A percentile compares a stretch with the other conserved stretches of the same genome.
phyloP scores from a whole-genome alignment of 768 basidiomycete species.

The Kwoniella newhampshirensis region DNA sequence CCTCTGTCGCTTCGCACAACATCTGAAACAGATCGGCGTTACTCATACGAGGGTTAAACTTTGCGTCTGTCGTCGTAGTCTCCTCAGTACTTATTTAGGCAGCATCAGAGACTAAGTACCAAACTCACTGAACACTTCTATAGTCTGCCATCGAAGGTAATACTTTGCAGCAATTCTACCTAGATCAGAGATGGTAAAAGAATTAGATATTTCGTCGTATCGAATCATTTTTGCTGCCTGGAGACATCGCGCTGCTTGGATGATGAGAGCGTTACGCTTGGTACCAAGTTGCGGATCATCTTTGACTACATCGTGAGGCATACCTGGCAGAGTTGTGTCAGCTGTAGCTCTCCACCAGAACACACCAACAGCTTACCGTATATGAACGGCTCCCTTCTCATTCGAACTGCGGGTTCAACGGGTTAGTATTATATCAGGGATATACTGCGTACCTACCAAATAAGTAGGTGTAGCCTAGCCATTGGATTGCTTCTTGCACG shows the following conservation, averaged over 20 bases:
- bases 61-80: slow-evolving; percentile 55
- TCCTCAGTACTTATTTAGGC: not conserved
- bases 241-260: slow-evolving; percentile 66
- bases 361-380: slow-evolving; percentile 72
- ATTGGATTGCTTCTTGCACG: slow-evolving; percentile 79
- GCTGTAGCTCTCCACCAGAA: slow-evolving; percentile 2
- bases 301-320: slow-evolving; percentile 64
- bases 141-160: slow-evolving; percentile 80
- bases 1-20: slow-evolving; percentile 89
- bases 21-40: slow-evolving; percentile 87
- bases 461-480: slow-evolving; percentile 96
- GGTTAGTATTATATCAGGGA: not conserved
- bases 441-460: slow-evolving; percentile 55
- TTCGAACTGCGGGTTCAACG: slow-evolving; percentile 61
- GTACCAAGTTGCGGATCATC: slow-evolving; percentile 73
- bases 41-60: slow-evolving; percentile 77
- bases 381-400: slow-evolving; percentile 83
- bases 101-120: not conserved
- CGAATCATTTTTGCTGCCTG: slow-evolving; percentile 76
- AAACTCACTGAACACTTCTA: slow-evolving; percentile 72
- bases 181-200: slow-evolving; percentile 76
- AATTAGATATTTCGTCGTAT: slow-evolving; percentile 63
- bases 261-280: slow-evolving; percentile 69
- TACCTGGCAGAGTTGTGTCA: slow-evolving; percentile 58
- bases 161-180: slow-evolving; percentile 97